Base-by-base conservation (phyloP, 768 basidiomycete genomes). In the Suillus hirtellus region DNA sequence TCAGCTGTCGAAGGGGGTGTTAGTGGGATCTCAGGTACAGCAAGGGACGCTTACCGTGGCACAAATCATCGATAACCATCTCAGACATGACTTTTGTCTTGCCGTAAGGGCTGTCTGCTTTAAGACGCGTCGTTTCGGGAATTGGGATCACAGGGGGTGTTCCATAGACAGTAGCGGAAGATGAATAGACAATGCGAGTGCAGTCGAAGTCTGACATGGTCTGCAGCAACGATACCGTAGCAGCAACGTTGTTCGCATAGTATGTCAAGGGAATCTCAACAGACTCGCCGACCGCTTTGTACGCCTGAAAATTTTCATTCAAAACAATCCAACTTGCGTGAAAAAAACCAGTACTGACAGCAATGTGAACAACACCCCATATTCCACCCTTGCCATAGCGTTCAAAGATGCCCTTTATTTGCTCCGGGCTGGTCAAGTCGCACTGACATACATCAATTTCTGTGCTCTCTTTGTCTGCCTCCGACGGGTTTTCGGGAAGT, bases 241-340 rank as follows among this genome's bases (percentile, higher is more conserved):
- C 96, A 50, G 85, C 77, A 62, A 99, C 97, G 71, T 99, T 99
- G 81, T 95, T 95, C 68, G 85, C 80, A 76, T 99, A 99, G 78
- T 99, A 99, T 14, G 88, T 85, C 72, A 99, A 75, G 4, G 97
- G 97, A 59, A 93, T 89, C 78, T 97, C 92, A 19, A 90, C 89
- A 17, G 94, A 96, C 77, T 99, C 97, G 49, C 97, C 97, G 55
- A 99, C 97, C 21, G 96, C 95, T 81, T 99, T 99, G 81, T 92
- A 89, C 4, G 97, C 97, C 93, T 95, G 70, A 40, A 65, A 53
- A 52, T 63, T 63, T 42, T 31, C 11, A 55, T 24, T 49, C 60
- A 42, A 55, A 12, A 19, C 17, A 21, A 34, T 27, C 17, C 49
- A 35, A 49, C 19, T 21, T 43, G 49, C 61, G 17, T 54, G 24